Evolutionary conservation across 2,329 filamentous ascomycete species (phyloP), one percentile per base, ranked within the genome.

Genomic region (Trichoderma sp.): DNA sequence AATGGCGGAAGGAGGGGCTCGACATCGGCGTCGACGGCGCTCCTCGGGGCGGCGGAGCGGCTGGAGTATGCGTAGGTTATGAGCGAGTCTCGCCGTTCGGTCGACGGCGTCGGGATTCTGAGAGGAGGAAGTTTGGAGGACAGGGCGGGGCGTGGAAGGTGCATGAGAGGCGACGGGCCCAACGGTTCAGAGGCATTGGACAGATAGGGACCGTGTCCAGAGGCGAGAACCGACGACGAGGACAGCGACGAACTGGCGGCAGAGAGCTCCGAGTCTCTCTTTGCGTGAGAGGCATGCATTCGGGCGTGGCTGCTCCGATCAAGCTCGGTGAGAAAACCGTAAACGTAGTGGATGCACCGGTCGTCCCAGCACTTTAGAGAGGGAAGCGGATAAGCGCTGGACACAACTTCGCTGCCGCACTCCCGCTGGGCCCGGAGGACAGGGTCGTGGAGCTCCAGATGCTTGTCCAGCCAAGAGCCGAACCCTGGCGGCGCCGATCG

Each of bases 311-410:
- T 84, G 74, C 90, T 88, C 71, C 88, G 86, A 76, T 90, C 89
- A 71, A 87, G 83, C 50, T 83, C 83, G 75, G 85, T 87, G 45
- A 84, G 79, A 79, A 91, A 90, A 35, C 89, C 89, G 77, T 91
- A 91, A 50, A 91, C 87, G 81, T 90, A 91, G 80, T 89, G 87
- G 75, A 89, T 82, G 78, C 89, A 91, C 74, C 84, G 84, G 71
- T 90, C 87, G 77, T 90, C 84, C 82, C 84, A 87, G 81, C 89
- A 91, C 80, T 89, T 91, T 81, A 87, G 87, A 12, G 87, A 79
- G 35, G 79, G 81, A 67, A 77, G 71, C 65, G 65, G 63, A 66
- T 59, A 72, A 66, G 31, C 64, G 67, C 21, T 62, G 33, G 65
- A 71, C 11, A 62, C 24, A 60, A 41, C 60, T n/a, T 64, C 68